Base-by-base conservation (phyloP, 2,329 filamentous ascomycete species). In the Fusarium sp. region DNA sequence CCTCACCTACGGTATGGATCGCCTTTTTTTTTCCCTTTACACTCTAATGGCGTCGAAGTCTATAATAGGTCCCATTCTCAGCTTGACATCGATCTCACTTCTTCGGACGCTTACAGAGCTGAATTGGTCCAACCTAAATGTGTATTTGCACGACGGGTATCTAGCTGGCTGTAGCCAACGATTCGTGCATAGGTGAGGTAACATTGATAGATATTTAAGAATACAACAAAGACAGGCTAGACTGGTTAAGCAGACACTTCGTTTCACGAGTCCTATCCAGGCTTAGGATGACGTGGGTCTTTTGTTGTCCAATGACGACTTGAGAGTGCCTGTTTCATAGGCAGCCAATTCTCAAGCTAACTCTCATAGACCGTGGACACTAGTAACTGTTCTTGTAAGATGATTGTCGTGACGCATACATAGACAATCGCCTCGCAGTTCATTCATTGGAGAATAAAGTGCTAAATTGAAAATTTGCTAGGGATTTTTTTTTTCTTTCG, bases 181-280 rank as follows among this genome's bases (percentile, higher is more conserved):
- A 13, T 26, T 27, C 14, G 38, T 27, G 48, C 33, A 37, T 18
- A 38, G 23, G 27, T 30, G 27, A 30, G 27, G 5, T 30, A 30
- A 30, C 26, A 26, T 38, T 11, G 11, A 42, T 23, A 42, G 5
- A 35, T 9, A 15, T 26, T 42, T 42, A 30, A 23, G 20, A 30
- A 30, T 30, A 30, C 27, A 30, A 30, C 27, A 30, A 30, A 30
- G 27, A 30, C 27, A 10, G 27, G 27, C 27, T 30, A 10, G 44
- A 38, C 30, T 20, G 44, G 44, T 60, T 37, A 33, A 57, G 48
- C 44, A 33, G 49, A 33, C 33, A 33, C 33, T 65, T 50, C 62
- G 71, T 75, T 75, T 75, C 71, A 75, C 63, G 50, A 63, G 59
- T 67, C 59, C 66, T 71, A 55, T 70, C 72, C 64, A 62, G 59